Conservation (phyloP, 2,329 filamentous ascomycete species). For the Blastomyces emzantsi region DNA sequence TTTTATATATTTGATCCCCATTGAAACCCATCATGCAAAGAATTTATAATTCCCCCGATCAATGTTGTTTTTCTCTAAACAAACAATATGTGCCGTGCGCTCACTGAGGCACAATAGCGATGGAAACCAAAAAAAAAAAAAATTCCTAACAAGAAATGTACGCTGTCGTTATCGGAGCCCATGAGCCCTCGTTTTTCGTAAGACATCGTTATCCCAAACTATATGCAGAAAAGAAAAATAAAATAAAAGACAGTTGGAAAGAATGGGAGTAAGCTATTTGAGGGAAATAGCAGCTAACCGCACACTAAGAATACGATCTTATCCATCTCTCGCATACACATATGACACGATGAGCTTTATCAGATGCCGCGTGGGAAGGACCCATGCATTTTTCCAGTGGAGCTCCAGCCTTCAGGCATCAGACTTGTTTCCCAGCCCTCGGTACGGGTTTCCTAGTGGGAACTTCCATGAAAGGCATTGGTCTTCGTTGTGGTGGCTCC, state of each 20-base stretch:
- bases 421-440: conserved; percentile 8
- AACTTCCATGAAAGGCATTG: conserved; percentile 27
- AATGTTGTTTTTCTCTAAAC: neutral
- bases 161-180: conserved; percentile 1
- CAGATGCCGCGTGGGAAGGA: neutral
- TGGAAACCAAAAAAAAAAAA: neutral
- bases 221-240: neutral
- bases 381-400: too few species aligned
- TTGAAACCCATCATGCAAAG: neutral
- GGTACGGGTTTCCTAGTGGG: conserved; percentile 33
- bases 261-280: too few species aligned
- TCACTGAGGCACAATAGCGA: neutral
- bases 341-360: neutral
- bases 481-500: conserved; percentile 26
- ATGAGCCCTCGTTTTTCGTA: neutral
- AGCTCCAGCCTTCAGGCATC: neutral
- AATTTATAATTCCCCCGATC: neutral
- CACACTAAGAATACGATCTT: neutral
- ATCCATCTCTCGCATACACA: neutral
- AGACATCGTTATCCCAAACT: neutral
- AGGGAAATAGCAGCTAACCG: too few species aligned
- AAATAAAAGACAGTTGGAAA: neutral
- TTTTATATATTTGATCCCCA: neutral
- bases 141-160: neutral
- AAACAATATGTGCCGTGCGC: neutral